Conservation (phyloP, 208 protist species). For the Trypanosoma boissoni region DNA sequence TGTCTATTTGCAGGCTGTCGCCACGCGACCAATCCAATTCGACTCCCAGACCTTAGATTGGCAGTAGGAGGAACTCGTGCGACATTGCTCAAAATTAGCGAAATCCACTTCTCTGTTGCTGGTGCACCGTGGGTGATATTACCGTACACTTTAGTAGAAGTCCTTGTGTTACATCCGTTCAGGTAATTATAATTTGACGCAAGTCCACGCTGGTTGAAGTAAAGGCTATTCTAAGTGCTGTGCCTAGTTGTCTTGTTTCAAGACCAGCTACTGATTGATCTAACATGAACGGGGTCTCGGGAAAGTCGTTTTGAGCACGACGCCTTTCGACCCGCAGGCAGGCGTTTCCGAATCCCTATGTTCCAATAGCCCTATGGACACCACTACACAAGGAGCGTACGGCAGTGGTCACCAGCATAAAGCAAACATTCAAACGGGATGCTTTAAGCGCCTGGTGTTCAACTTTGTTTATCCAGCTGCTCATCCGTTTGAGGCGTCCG, state of each 20-base stretch:
- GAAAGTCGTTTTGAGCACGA: background rate
- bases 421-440: background rate
- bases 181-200: background rate
- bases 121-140: background rate
- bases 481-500: background rate
- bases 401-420: background rate
- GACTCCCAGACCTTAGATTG: background rate
- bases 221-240: background rate
- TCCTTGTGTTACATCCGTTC: background rate
- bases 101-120: background rate
- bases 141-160: background rate
- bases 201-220: background rate
- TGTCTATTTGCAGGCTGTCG: background rate
- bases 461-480: background rate
- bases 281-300: background rate
- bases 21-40: background rate
- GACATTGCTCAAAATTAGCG: background rate
- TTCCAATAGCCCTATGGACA: background rate
- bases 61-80: background rate
- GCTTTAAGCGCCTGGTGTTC: background rate
- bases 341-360: background rate
- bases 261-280: background rate
- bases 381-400: background rate
- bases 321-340: background rate
- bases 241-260: background rate